phyloP scores from a whole-genome alignment of 1,284 basidiomycete species.

The Cryptococcus sp. region DNA sequence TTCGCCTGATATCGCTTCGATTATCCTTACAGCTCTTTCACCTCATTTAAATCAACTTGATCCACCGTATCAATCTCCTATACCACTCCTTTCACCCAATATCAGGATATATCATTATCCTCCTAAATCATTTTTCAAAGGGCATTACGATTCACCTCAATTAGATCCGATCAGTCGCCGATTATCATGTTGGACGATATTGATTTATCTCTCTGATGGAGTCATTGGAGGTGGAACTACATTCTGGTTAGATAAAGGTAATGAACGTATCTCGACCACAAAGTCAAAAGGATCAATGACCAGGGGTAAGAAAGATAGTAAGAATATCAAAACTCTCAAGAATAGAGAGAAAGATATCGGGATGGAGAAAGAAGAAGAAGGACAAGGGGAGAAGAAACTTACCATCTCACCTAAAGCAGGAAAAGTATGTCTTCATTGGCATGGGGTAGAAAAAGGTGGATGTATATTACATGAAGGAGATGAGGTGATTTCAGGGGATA shows the following conservation, averaged over 20 bases:
- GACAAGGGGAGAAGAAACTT: constrained; percentile 47
- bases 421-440: constrained; percentile 68
- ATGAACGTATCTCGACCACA: constrained; percentile 23
- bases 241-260: constrained; percentile 55
- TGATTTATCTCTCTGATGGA: constrained; percentile 70
- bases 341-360: constrained; percentile 43
- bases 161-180: constrained; percentile 12
- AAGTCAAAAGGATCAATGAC: not conserved
- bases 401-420: constrained; percentile 60
- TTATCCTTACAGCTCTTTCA: constrained; percentile 53
- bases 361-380: not conserved
- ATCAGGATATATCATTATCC: constrained; percentile 45
- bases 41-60: constrained; percentile 56
- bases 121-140: constrained; percentile 29
- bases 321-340: not conserved
- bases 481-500: constrained; percentile 60
- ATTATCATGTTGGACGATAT: constrained; percentile 64
- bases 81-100: constrained; percentile 39
- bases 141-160: constrained; percentile 26
- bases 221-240: constrained; percentile 73
- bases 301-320: constrained; percentile 37
- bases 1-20: constrained; percentile 59
- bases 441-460: constrained; percentile 63
- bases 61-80: constrained; percentile 3
- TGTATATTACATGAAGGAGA: constrained; percentile 75